These are phyloP conservation scores for Cetraspora pellucida DNA, from an alignment of 192 early-diverging fungal species.

Conservation along the genomic window DNA sequence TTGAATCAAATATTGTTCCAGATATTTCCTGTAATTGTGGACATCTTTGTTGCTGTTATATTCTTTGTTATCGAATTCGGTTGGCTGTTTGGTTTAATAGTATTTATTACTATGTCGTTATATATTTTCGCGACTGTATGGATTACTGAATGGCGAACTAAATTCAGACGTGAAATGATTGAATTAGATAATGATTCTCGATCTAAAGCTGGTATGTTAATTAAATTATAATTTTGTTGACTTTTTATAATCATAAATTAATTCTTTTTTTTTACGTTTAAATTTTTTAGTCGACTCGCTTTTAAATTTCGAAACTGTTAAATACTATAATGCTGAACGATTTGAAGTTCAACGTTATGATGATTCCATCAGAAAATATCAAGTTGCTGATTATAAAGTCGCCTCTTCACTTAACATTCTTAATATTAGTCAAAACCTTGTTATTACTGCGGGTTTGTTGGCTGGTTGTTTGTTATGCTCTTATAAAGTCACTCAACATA, in stretches of 20 bases:
- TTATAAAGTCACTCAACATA: slow-evolving; percentile 73
- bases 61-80: slow-evolving; percentile 71
- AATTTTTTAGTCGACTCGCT: slow-evolving; percentile 77
- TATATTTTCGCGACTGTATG: slow-evolving; percentile 83
- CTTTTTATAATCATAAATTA: background rate
- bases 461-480: slow-evolving; percentile 82
- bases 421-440: slow-evolving; percentile 84
- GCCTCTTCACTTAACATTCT: slow-evolving; percentile 75
- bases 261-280: background rate
- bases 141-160: slow-evolving; percentile 87
- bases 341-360: slow-evolving; percentile 84
- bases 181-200: slow-evolving; percentile 85
- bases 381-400: slow-evolving; percentile 84
- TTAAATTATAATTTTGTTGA: background rate
- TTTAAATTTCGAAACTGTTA: slow-evolving; percentile 99
- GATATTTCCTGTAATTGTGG: slow-evolving; percentile 84
- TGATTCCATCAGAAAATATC: slow-evolving; percentile 75
- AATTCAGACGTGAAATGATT: slow-evolving; percentile 80
- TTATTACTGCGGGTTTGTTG: slow-evolving; percentile 84
- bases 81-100: slow-evolving; percentile 77
- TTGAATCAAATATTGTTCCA: slow-evolving; percentile 87
- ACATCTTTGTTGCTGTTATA: slow-evolving; percentile 82
- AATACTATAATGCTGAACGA: slow-evolving; percentile 91
- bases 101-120: slow-evolving; percentile 83
- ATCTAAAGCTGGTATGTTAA: slow-evolving; percentile 56